These are phyloP conservation scores for Solanum sitiens DNA, from an alignment of 257 asterid species.

Conservation along the genomic window DNA sequence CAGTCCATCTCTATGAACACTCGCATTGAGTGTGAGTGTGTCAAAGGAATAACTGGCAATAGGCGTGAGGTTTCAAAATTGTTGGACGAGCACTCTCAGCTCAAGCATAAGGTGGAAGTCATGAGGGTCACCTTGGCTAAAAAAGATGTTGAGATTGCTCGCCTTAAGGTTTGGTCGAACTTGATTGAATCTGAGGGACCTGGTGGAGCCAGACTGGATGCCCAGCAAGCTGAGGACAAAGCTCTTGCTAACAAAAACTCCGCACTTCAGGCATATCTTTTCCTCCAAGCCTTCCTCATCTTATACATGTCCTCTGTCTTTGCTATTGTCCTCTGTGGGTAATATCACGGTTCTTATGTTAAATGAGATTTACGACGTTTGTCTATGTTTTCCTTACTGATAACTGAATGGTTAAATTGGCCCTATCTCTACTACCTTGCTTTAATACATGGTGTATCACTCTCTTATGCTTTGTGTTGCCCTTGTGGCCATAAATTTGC, in stretches of 20 bases:
- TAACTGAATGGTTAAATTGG: background rate
- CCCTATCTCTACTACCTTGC: background rate
- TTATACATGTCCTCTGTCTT: too few species aligned
- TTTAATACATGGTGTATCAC: background rate
- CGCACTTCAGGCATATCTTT: background rate
- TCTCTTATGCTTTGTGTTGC: background rate
- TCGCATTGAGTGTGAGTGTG: too few species aligned
- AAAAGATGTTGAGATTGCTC: background rate
- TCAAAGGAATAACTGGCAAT: too few species aligned
- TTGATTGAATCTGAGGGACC: too few species aligned
- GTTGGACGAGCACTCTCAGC: too few species aligned
- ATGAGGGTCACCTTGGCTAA: background rate
- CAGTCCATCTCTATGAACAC: too few species aligned
- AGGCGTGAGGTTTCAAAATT: too few species aligned
- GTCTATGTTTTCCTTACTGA: background rate
- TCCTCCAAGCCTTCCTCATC: background rate
- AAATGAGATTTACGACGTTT: background rate
- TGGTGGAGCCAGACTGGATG: too few species aligned
- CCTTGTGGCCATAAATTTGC: background rate
- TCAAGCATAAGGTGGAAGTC: background rate
- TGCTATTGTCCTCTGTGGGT: background rate
- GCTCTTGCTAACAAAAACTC: background rate
- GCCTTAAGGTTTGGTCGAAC: background rate
- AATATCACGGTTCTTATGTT: background rate
- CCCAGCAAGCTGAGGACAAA: background rate